phyloP scores from a whole-genome alignment of 2,329 filamentous ascomycete species.

The Pseudodiploospora longispora region DNA sequence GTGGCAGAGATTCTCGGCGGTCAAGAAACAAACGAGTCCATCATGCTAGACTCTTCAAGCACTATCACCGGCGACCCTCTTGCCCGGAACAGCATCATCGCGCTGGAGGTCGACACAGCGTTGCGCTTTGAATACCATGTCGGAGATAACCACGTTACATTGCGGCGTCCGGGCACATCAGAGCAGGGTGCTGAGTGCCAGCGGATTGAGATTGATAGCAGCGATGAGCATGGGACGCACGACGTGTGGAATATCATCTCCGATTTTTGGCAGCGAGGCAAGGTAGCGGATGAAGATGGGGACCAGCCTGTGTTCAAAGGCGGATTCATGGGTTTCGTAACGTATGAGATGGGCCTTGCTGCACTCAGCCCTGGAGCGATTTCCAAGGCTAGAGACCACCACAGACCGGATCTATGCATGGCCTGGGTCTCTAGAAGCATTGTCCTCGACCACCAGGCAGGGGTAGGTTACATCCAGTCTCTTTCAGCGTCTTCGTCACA shows the following conservation, averaged over 20 bases:
- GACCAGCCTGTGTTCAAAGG: constrained; percentile 58
- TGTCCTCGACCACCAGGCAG: constrained; percentile 63
- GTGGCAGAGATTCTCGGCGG: constrained; percentile 44
- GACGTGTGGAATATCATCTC: constrained; percentile 45
- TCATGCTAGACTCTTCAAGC: constrained; percentile 54
- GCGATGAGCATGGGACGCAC: constrained; percentile 19
- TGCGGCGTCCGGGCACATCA: constrained; percentile 17
- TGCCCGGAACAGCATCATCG: constrained; percentile 64
- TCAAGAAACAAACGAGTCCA: constrained; percentile 31
- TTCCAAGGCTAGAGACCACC: constrained; percentile 21
- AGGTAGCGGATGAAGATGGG: constrained; percentile 9
- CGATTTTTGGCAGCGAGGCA: constrained; percentile 30
- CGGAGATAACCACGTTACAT: constrained; percentile 31
- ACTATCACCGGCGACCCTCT: constrained; percentile 34
- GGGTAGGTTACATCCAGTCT: constrained; percentile 55
- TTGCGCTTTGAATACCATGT: constrained; percentile 50
- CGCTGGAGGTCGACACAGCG: constrained; percentile 51
- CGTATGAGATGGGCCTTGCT: constrained; percentile 70
- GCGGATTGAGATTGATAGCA: constrained; percentile 14
- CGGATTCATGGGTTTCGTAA: constrained; percentile 76
- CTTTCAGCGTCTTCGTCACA: constrained; percentile 17
- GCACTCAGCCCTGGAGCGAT: constrained; percentile 23
- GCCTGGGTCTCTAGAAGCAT: constrained; percentile 70
- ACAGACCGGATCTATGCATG: constrained; percentile 63
- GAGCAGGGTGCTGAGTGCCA: constrained; percentile 19